These are phyloP conservation scores for Cadophora sp. DNA, from an alignment of 2,329 filamentous ascomycete species.

Conservation along the genomic window DNA sequence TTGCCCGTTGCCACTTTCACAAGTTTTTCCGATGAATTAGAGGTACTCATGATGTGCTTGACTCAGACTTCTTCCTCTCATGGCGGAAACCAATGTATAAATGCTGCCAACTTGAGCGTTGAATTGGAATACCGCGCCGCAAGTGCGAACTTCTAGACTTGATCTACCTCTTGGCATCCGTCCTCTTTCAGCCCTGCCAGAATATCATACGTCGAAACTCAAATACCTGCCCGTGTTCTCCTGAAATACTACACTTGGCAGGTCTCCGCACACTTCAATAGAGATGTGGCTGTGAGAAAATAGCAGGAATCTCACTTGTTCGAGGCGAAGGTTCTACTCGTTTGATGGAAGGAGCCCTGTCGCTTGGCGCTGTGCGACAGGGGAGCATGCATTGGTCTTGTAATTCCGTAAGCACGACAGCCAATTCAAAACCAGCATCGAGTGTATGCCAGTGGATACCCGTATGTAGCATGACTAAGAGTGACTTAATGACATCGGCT, in stretches of 20 bases:
- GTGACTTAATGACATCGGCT: conserved; percentile 1
- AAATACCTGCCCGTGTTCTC: background rate
- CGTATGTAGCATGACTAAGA: conserved; percentile 11
- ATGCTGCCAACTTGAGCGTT: background rate
- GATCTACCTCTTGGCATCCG: background rate
- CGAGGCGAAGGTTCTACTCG: background rate
- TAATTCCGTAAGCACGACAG: background rate
- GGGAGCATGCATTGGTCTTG: background rate
- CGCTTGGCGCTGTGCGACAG: background rate
- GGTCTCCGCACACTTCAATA: background rate
- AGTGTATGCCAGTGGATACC: background rate
- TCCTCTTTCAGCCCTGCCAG: background rate
- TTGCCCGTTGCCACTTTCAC: background rate
- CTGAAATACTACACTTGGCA: background rate
- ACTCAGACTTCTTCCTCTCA: background rate
- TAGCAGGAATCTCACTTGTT: background rate
- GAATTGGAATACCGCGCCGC: background rate
- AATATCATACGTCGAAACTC: background rate
- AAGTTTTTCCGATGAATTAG: background rate
- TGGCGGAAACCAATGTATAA: background rate
- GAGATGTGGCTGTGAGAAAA: background rate
- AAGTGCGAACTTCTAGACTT: background rate
- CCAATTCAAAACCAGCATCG: background rate
- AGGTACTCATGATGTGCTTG: background rate
- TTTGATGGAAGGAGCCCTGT: background rate